These are phyloP conservation scores for Dothiorella sarmentorum DNA, from an alignment of 2,329 filamentous ascomycete species.

Conservation along the genomic window DNA sequence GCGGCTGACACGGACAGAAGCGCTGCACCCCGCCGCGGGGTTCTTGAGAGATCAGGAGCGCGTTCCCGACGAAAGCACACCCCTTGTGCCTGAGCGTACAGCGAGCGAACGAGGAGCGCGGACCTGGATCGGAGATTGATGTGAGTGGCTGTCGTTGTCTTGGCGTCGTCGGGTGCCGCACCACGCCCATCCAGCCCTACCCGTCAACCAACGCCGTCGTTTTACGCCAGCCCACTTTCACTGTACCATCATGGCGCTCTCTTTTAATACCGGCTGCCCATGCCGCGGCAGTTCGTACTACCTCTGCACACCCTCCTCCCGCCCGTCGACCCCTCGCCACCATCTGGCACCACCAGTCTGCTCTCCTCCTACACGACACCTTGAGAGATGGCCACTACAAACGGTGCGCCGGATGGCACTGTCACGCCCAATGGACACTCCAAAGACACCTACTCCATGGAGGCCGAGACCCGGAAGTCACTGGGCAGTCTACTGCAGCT, in stretches of 20 bases:
- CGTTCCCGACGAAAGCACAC: too few relatives aligned
- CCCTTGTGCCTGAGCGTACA: neutral
- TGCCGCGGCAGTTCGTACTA: neutral
- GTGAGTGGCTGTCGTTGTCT: neutral
- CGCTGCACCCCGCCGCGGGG: constrained; percentile 7
- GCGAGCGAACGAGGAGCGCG: neutral
- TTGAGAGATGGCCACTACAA: neutral
- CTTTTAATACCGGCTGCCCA: neutral
- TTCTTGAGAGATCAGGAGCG: neutral
- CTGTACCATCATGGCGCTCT: constrained; percentile 3
- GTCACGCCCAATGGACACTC: constrained; percentile 17
- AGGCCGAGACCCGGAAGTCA: constrained; percentile 33
- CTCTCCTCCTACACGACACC: neutral
- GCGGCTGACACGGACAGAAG: neutral
- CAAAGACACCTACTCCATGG: constrained; percentile 27
- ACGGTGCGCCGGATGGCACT: neutral
- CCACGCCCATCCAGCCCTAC: constrained; percentile 11
- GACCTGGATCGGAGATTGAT: neutral
- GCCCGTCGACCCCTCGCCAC: neutral
- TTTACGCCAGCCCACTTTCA: neutral
- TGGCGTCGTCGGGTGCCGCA: constrained; percentile 8
- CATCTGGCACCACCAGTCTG: neutral
- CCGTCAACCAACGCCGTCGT: constrained; percentile 3
- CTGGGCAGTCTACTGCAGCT: constrained; percentile 32
- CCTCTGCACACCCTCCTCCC: too few relatives aligned